Evolutionary conservation across 2,329 filamentous ascomycete genomes (phyloP).

Genomic region (Cercospora canescens): DNA sequence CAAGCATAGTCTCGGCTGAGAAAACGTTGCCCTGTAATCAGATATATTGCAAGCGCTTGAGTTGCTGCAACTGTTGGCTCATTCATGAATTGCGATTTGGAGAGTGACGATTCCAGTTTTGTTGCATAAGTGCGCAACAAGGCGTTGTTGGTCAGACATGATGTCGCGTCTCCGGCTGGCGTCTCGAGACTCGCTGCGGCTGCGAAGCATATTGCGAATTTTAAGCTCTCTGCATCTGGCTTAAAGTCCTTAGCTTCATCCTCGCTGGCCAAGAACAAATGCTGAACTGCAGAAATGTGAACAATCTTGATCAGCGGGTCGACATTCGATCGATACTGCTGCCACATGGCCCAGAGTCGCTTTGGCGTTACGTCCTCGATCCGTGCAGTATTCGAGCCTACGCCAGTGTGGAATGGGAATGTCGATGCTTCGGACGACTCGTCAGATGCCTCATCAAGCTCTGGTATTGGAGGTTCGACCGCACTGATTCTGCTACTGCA

Average conservation of each 20-base stretch:
- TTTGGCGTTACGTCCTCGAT: constrained; percentile 15
- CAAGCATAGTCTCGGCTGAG: constrained; percentile 19
- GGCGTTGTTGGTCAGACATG: constrained; percentile 3
- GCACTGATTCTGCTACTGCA: constrained; percentile 6
- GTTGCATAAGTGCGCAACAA: constrained; percentile 17
- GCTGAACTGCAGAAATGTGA: constrained; percentile 17
- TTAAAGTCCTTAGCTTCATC: constrained; percentile 2
- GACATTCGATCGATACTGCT: constrained; percentile 20
- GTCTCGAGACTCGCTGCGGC: constrained; percentile 20
- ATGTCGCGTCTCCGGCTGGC: constrained; percentile 1
- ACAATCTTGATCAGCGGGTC: constrained; percentile 25
- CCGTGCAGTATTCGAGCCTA: neutral
- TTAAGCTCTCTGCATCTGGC: constrained; percentile 18
- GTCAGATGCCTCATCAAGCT: constrained; percentile 8
- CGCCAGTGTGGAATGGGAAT: constrained; percentile 11
- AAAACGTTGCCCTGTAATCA: constrained; percentile 18
- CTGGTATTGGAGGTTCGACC: constrained; percentile 14
- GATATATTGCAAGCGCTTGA: constrained; percentile 23
- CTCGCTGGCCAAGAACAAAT: constrained; percentile 17
- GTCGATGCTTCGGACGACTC: neutral
- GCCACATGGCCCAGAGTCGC: constrained; percentile 21
- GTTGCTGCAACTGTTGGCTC: constrained; percentile 20
- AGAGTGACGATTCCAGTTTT: constrained; percentile 15
- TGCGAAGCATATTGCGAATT: constrained; percentile 24
- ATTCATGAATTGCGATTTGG: constrained; percentile 18